phyloP scores from a whole-genome alignment of 331 rosid genomes.

The Prunus yedoensis region DNA sequence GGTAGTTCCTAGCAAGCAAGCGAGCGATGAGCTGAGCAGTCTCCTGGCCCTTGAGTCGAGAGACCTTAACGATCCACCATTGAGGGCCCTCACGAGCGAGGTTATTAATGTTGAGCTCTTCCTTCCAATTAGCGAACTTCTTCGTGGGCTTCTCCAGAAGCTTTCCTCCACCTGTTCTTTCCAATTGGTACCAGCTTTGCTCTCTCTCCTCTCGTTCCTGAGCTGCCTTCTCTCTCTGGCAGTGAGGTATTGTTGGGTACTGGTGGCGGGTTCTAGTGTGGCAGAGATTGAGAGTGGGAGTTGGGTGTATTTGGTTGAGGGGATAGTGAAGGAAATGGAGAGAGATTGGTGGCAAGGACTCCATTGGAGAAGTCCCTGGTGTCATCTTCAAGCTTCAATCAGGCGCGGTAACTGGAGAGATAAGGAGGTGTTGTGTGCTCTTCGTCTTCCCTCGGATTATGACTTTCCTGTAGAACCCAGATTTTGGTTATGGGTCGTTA shows the following conservation, averaged over 20 bases:
- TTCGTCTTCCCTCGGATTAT: background rate
- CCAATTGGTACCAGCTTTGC: slow-evolving; percentile 57
- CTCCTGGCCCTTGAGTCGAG: slow-evolving; percentile 53
- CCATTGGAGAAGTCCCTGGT: slow-evolving; percentile 50
- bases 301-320: slow-evolving; percentile 14
- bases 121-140: slow-evolving; percentile 58
- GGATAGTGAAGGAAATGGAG: slow-evolving; percentile 23
- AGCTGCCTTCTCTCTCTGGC: slow-evolving; percentile 68
- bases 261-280: slow-evolving; percentile 37
- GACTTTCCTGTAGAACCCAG: background rate
- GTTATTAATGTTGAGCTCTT: slow-evolving; percentile 69
- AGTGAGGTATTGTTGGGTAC: slow-evolving; percentile 33
- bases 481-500: background rate
- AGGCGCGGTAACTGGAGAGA: background rate
- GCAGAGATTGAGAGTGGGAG: slow-evolving; percentile 45
- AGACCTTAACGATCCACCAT: slow-evolving; percentile 73
- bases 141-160: slow-evolving; percentile 73
- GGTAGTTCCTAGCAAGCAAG: slow-evolving; percentile 53
- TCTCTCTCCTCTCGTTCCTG: slow-evolving; percentile 72
- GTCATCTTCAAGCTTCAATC: slow-evolving; percentile 39
- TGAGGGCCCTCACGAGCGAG: slow-evolving; percentile 73
- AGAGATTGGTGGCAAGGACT: slow-evolving; percentile 42
- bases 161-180: slow-evolving; percentile 71
- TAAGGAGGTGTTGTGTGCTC: background rate
- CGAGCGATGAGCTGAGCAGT: slow-evolving; percentile 65